phyloP scores from a whole-genome alignment of 2,329 filamentous ascomycete species.

The Curvularia verruculosa region DNA sequence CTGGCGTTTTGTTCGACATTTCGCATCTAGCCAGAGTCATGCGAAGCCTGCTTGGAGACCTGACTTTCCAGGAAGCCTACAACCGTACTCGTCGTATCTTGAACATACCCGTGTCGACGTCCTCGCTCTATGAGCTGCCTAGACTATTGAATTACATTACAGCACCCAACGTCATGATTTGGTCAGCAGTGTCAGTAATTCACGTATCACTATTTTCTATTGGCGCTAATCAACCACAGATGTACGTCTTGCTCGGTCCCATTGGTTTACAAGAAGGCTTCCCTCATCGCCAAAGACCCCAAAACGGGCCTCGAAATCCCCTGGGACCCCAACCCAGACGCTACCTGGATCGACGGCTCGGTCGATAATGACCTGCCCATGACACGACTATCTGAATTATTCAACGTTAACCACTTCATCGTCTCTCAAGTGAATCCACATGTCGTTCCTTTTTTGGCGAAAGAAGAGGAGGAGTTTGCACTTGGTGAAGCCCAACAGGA shows the following conservation, averaged over 20 bases:
- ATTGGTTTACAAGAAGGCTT: slow-evolving; percentile 78
- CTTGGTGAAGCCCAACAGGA: slow-evolving; percentile 41
- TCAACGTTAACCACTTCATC: slow-evolving; percentile 98
- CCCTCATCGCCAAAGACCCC: slow-evolving; percentile 83
- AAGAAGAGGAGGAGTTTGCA: slow-evolving; percentile 70
- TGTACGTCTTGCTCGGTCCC: slow-evolving; percentile 95
- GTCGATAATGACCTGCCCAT: slow-evolving; percentile 94
- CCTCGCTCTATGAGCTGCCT: slow-evolving; percentile 85
- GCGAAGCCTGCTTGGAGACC: slow-evolving; percentile 78
- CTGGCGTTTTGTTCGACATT: slow-evolving; percentile 85
- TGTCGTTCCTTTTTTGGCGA: slow-evolving; percentile 81
- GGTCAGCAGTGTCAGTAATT: slow-evolving; percentile 77
- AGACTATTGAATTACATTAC: slow-evolving; percentile 90
- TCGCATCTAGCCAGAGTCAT: slow-evolving; percentile 81
- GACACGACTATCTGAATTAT: slow-evolving; percentile 88
- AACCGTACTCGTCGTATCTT: slow-evolving; percentile 90
- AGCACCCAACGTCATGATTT: slow-evolving; percentile 91
- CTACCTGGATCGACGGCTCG: slow-evolving; percentile 88
- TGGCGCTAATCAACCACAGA: slow-evolving; percentile 40
- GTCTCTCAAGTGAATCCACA: slow-evolving; percentile 97
- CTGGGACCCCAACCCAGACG: slow-evolving; percentile 83
- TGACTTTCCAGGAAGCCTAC: slow-evolving; percentile 95
- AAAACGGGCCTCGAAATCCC: slow-evolving; percentile 75
- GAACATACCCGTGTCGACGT: slow-evolving; percentile 91
- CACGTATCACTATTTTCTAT: neutral